These are phyloP conservation scores for Suillus occidentalis DNA, from an alignment of 768 basidiomycete species.

Conservation along the genomic window DNA sequence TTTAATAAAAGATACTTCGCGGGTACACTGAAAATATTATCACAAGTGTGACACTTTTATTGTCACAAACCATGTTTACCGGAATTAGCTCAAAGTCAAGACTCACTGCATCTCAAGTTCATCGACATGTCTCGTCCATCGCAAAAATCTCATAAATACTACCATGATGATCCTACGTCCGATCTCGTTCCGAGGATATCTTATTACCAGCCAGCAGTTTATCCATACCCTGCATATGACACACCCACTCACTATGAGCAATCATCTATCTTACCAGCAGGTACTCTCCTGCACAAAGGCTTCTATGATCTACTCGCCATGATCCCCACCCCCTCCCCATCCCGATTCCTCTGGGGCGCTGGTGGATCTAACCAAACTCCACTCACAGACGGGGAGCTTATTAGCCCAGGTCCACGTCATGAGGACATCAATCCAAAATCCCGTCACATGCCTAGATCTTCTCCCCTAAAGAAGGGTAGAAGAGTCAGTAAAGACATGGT, in stretches of 20 bases:
- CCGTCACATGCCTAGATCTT: constrained; percentile 19
- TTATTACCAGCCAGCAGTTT: constrained; percentile 27
- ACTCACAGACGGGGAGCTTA: constrained; percentile 34
- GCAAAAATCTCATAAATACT: constrained; percentile 2
- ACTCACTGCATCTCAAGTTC: no score
- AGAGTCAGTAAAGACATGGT: constrained; percentile 89
- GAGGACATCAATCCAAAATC: constrained; percentile 46
- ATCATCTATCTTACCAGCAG: constrained; percentile 55
- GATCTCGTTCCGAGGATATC: constrained; percentile 11
- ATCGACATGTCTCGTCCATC: constrained; percentile 5
- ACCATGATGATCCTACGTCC: constrained; percentile 5
- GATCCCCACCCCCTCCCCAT: constrained; percentile 70
- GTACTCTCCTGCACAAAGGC: constrained; percentile 83
- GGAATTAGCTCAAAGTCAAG: neutral
- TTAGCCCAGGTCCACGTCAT: constrained; percentile 67
- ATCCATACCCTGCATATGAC: constrained; percentile 34
- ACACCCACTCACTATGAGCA: constrained; percentile 32
- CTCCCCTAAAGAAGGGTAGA: constrained; percentile 51
- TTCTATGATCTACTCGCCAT: constrained; percentile 84
- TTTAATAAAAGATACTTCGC: no score
- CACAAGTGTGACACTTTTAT: no score
- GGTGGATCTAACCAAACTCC: constrained; percentile 31
- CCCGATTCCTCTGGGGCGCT: constrained; percentile 58
- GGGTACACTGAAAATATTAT: no score
- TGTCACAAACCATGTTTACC: neutral